Evolutionary conservation across 2,329 filamentous ascomycete genomes (phyloP).

Genomic region (Cordyceps sp.): DNA sequence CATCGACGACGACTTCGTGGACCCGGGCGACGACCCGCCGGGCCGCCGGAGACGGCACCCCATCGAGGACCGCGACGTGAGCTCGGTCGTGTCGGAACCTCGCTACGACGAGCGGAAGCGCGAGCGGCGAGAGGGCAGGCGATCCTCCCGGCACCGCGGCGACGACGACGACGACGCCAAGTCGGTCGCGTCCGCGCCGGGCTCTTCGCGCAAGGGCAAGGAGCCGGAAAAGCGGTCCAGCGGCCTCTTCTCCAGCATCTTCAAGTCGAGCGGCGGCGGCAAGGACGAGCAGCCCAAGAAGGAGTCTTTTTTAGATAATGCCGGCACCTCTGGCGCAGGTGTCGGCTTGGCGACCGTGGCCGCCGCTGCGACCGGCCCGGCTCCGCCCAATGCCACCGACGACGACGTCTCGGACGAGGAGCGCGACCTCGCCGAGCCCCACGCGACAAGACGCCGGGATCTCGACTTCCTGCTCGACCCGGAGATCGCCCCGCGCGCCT

Average conservation of each 20-base stretch:
- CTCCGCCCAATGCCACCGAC: conserved; percentile 29
- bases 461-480: no score
- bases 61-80: conserved; percentile 28
- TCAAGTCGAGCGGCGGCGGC: conserved; percentile 24
- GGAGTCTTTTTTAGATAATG: conserved; percentile 56
- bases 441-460: conserved; percentile 9
- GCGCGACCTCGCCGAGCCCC: conserved; percentile 10
- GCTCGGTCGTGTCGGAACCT: conserved; percentile 31
- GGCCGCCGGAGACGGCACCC: conserved; percentile 19
- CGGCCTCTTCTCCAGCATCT: conserved; percentile 31
- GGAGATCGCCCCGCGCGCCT: conserved; percentile 38
- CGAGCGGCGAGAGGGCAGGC: conserved; percentile 14
- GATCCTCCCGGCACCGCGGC: conserved; percentile 17
- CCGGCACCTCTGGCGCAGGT: conserved; percentile 54
- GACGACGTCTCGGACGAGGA: conserved; percentile 22
- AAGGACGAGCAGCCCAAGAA: conserved; percentile 20
- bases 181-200: conserved; percentile 15
- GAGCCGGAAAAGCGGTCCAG: conserved; percentile 21
- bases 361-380: conserved; percentile 20
- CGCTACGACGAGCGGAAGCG: conserved; percentile 14
- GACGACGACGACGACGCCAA: conserved; percentile 29
- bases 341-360: conserved; percentile 41
- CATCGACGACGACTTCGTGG: conserved; percentile 17
- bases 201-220: conserved; percentile 17
- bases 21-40: conserved; percentile 18